Evolutionary conservation across 805 yeast species (phyloP), one percentile per base, ranked within the genome.

Genomic region (Hanseniaspora nectarophila): DNA sequence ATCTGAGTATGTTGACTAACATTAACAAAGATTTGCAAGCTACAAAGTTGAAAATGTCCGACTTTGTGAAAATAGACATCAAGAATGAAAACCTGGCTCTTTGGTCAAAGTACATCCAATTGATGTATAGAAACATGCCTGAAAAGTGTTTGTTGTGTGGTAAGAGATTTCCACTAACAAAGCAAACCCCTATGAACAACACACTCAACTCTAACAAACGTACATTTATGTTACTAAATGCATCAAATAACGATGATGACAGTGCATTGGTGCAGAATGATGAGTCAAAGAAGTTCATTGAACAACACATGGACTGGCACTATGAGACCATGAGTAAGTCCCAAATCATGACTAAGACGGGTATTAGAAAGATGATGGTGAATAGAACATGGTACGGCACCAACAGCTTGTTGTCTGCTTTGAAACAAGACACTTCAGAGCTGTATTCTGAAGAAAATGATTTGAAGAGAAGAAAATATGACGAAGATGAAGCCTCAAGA

Each of bases 111-210:
- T 60, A 64, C 15, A 59, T 64, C 32, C 62, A 65, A 51, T 54
- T 60, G 24, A 53, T 63, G 45, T 65, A 61, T 55, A 59, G 65
- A 52, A 61, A 58, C 39, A 77, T 81, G 59, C 79, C 92, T 3
- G 76, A 83, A 56, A 90, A 87, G 65, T 92, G 98, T 70, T 77
- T 85, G 15, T 80, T 81, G 18, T 92, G 98, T 69, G 94, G 97
- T 23, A 85, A 85, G 63, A 69, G 99, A 56, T 48, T 92, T 87
- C 63, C 72, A 77, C 3, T 74, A 75, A 50, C 76, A 80, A 33
- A 69, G 66, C 2, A 75, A 72, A 45, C 94, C 87, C 10, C 40
- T 4, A 20, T 20, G 26, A 37, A 10, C 15, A 68, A 66, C 35
- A 66, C 66, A 5, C 67, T 68, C 45, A 81, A 48, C 72, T 77